Evolutionary conservation across 345 rosid species (phyloP), one percentile per base, ranked within the genome.

Genomic region (Moricandia moricandioides): DNA sequence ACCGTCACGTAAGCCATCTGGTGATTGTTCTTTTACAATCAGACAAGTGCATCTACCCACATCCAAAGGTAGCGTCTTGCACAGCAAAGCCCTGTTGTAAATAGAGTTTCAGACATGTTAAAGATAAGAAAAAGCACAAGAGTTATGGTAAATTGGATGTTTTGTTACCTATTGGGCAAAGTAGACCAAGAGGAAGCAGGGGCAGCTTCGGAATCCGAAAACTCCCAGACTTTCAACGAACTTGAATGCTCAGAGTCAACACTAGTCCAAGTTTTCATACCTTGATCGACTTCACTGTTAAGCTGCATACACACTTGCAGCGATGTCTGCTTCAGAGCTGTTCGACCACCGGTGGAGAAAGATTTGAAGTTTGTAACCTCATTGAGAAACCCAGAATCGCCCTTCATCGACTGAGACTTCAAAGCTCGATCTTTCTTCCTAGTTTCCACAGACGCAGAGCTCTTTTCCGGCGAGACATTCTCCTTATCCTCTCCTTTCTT

Each of bases 161-260:
- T 43, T 1, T 43, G n/a, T n/a, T 33, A 91, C 98, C 96, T 88
- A 21, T 91, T 93, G 30, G 98, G 98, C 69, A 91, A 75, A 18
- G 91, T 82, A 67, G 97, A 84, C 98, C 98, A 91, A 79, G 96
- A 88, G 74, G 97, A 86, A 83, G 98, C 97, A 4, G 96, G 98
- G 40, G 98, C 96, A 5, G 97, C 89, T 78, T 94, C 97, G 0
- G 95, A 89, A 81, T 94, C 98, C 2, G 98, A 94, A 57, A 81
- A 86, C 62, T 94, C 98, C 98, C 97, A 94, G 55, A 94, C 79
- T 40, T 88, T 88, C 72, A 89, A 80, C 64, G 90, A 89, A 70
- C 74, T 72, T 0, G 96, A 88, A 74, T 86, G 84, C 66, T 91
- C 94, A 2, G 97, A 84, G 34, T 87, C 91, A 67, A 79, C 75